Conservation (phyloP, 1,284 basidiomycete species). For the Cryptococcus sp. region DNA sequence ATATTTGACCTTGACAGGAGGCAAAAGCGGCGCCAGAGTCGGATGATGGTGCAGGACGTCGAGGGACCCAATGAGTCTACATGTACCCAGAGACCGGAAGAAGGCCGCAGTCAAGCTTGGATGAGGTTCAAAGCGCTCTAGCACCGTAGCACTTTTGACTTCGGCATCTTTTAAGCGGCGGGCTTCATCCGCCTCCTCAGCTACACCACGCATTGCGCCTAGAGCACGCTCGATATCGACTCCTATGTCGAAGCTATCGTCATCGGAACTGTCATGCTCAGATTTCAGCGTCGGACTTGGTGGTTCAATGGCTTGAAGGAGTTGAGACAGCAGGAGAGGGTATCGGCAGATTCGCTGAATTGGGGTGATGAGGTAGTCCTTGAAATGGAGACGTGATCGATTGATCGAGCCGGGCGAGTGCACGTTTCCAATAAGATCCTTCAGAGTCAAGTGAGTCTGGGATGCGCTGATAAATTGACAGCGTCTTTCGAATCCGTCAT, state of each 20-base stretch:
- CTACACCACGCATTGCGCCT: conserved; percentile 62
- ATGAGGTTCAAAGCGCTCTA: conserved; percentile 62
- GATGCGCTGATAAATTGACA: conserved; percentile 61
- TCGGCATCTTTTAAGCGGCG: conserved; percentile 62
- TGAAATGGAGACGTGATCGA: conserved; percentile 56
- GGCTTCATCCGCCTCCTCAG: conserved; percentile 60
- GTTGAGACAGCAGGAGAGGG: conserved; percentile 13
- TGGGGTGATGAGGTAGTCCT: conserved; percentile 82
- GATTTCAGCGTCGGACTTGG: conserved; percentile 24
- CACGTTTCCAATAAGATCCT: conserved; percentile 41
- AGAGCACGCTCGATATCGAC: conserved; percentile 48
- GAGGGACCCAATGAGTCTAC: conserved; percentile 74
- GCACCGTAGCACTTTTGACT: conserved; percentile 67
- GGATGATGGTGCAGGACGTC: conserved; percentile 74
- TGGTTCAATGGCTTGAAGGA: neutral
- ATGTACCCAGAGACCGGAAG: conserved; percentile 68
- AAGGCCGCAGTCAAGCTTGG: conserved; percentile 56
- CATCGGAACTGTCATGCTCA: conserved; percentile 23
- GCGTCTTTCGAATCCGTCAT: conserved; percentile 76
- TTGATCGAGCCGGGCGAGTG: conserved; percentile 16
- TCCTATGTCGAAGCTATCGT: conserved; percentile 35
- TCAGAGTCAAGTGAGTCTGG: conserved; percentile 39
- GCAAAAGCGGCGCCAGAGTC: conserved; percentile 44
- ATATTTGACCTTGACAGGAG: conserved; percentile 73
- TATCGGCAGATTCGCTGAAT: conserved; percentile 88